Base-by-base conservation (phyloP, 768 basidiomycete species). In the Pluteus cervinus region DNA sequence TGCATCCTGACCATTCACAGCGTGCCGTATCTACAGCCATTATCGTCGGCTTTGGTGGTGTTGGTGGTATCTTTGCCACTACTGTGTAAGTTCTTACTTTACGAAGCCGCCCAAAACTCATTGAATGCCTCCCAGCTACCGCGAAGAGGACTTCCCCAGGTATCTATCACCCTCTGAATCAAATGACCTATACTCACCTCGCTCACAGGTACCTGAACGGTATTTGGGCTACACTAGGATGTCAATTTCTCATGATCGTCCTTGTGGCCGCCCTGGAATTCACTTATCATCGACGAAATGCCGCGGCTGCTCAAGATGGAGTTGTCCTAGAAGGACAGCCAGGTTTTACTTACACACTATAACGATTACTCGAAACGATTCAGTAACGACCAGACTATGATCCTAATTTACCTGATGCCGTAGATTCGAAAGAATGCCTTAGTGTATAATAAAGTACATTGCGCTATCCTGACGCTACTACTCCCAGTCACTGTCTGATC, bases 401-500 rank as follows among this genome's bases (percentile, higher is more conserved):
- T n/a, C n/a, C n/a, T n/a, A n/a, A n/a, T n/a, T n/a, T n/a, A n/a
- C n/a, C n/a, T n/a, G n/a, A n/a, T n/a, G n/a, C n/a, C n/a, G n/a
- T n/a, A n/a, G n/a, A n/a, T n/a, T n/a, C n/a, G n/a, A n/a, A n/a
- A n/a, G n/a, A n/a, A n/a, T n/a, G n/a, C n/a, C n/a, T n/a, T n/a
- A n/a, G n/a, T n/a, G n/a, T n/a, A n/a, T n/a, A n/a, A n/a, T n/a
- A n/a, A n/a, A n/a, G n/a, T n/a, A n/a, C n/a, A n/a, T n/a, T n/a
- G n/a, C n/a, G n/a, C n/a, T n/a, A n/a, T n/a, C n/a, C n/a, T n/a
- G n/a, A n/a, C n/a, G n/a, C n/a, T n/a, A 14, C 60, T 58, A 83
- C 50, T 83, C 81, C 81, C 81, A 84, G 45, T 84, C 81, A 49
- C 75, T 77, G 32, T 76, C 74, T 1, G 59, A 69, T 4, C 69